Conservation (phyloP, 2,329 filamentous ascomycete species). For the Fusarium stilboides region DNA sequence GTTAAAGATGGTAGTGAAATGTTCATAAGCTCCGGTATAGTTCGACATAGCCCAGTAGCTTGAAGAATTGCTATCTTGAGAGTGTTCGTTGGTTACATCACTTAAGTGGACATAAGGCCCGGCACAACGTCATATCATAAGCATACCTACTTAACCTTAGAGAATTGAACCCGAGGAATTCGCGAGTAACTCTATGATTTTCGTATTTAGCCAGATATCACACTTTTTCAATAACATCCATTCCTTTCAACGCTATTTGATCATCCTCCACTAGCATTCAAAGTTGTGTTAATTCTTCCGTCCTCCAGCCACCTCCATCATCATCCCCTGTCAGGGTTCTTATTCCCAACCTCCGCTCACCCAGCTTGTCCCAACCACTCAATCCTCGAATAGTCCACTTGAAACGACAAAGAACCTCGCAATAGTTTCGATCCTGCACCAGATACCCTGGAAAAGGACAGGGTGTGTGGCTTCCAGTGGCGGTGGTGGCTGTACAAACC, state of each 20-base stretch:
- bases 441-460: constrained; percentile 24
- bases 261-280: constrained; percentile 11
- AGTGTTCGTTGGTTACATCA: too few species aligned
- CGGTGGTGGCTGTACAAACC: constrained; percentile 38
- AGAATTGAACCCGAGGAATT: neutral
- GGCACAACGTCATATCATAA: too few species aligned
- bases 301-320: constrained; percentile 38
- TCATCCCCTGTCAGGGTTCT: constrained; percentile 18
- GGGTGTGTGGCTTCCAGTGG: constrained; percentile 35
- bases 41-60: too few species aligned
- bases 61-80: too few species aligned
- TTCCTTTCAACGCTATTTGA: constrained; percentile 26
- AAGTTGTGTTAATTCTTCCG: constrained; percentile 17
- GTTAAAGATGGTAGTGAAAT: too few species aligned
- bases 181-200: neutral
- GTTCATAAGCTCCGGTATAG: too few species aligned
- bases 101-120: too few species aligned
- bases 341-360: constrained; percentile 37
- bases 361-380: constrained; percentile 34
- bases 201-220: constrained; percentile 12
- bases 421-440: constrained; percentile 23
- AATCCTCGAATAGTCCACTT: constrained; percentile 27
- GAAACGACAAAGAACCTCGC: constrained; percentile 36
- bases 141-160: constrained; percentile 6
- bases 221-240: constrained; percentile 11